Conservation (phyloP, 2,329 filamentous ascomycete species). For the Calonectria montana region DNA sequence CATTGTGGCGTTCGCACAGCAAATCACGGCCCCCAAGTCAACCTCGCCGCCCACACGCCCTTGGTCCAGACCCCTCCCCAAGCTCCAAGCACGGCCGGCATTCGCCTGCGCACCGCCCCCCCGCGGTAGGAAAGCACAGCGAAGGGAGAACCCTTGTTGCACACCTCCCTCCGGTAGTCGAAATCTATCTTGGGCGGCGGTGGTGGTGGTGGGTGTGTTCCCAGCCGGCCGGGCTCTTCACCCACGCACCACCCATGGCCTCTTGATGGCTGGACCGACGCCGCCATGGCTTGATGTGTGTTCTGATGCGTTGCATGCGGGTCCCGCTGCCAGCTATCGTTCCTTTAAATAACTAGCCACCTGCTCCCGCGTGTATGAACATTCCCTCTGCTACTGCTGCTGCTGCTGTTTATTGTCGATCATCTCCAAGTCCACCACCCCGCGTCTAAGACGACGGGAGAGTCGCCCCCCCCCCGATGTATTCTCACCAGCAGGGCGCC, state of each 20-base stretch:
- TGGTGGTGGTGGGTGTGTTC: not conserved
- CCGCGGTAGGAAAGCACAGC: not conserved
- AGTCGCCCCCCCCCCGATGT: slow-evolving; percentile 26
- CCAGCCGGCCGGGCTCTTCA: slow-evolving; percentile 7
- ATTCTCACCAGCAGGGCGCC: slow-evolving; percentile 30
- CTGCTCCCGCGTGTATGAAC: not conserved
- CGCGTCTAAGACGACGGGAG: slow-evolving; percentile 14
- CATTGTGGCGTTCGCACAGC: slow-evolving; percentile 17
- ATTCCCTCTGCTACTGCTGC: not conserved
- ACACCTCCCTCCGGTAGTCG: not conserved
- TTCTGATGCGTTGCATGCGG: not conserved
- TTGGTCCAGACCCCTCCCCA: not conserved
- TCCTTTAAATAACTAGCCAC: not conserved
- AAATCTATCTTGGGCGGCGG: not conserved
- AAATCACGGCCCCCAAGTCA: slow-evolving; percentile 14
- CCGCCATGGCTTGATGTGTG: not conserved
- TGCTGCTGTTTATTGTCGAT: not conserved
- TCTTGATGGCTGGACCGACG: not conserved
- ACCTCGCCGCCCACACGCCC: not conserved
- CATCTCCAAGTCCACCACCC: not conserved
- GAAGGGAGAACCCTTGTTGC: not conserved
- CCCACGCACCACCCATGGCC: not conserved
- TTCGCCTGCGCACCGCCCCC: not conserved
- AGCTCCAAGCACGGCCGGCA: not conserved
- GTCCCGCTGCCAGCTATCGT: not conserved